Conservation (phyloP, 768 basidiomycete species). For the Serendipita sp. region DNA sequence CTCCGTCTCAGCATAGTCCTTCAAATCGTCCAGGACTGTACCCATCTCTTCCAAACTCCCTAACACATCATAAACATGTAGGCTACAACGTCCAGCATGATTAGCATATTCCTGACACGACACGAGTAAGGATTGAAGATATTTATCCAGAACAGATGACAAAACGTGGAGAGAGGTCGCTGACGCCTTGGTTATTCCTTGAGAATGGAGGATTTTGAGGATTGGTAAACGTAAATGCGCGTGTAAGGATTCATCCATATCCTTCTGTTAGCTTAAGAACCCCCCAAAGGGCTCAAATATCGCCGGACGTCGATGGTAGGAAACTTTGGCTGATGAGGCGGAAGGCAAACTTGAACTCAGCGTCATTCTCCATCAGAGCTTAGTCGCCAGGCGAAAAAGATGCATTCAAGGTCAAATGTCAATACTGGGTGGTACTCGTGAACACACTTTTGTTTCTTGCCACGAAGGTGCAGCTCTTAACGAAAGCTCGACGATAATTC, state of each 20-base stretch:
- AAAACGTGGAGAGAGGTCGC: not conserved
- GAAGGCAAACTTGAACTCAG: too few species aligned
- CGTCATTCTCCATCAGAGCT: too few species aligned
- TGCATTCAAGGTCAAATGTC: too few species aligned
- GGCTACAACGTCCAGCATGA: not conserved
- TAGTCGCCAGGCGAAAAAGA: too few species aligned
- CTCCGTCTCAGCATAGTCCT: not conserved
- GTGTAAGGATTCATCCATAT: not conserved
- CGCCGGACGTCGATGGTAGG: too few species aligned
- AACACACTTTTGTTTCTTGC: too few species aligned
- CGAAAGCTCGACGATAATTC: too few species aligned
- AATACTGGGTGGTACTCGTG: too few species aligned
- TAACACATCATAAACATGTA: not conserved
- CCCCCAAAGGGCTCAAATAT: too few species aligned
- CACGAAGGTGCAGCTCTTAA: too few species aligned
- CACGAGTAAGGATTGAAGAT: not conserved
- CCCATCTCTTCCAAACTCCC: constrained; percentile 2
- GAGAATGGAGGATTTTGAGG: constrained; percentile 2
- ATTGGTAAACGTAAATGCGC: not conserved
- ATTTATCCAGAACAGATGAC: not conserved
- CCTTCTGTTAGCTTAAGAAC: not conserved
- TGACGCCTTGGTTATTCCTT: constrained; percentile 1
- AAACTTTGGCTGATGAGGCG: too few species aligned
- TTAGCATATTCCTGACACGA: constrained; percentile 5
- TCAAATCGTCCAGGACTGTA: not conserved